A percentile compares a stretch with the other conserved stretches of the same genome.
Evolutionary conservation across 805 yeast genomes (phyloP).

Genomic region (Brettanomyces sp.): DNA sequence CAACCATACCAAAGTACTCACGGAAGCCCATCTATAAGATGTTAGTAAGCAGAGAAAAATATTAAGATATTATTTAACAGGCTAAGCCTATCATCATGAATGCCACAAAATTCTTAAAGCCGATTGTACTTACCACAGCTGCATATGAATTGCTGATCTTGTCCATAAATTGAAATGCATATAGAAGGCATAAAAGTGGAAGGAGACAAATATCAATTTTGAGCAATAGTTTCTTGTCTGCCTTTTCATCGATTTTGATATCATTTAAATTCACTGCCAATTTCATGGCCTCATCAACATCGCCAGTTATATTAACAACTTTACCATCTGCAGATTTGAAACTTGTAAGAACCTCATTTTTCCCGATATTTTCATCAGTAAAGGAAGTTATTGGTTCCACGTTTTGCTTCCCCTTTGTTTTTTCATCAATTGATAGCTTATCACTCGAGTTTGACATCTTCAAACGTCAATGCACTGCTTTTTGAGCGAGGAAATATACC

Average conservation of each 20-base stretch:
- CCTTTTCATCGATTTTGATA: not conserved
- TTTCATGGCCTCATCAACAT: slow-evolving; percentile 2
- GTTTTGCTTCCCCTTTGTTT: not conserved
- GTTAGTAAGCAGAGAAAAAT: not conserved
- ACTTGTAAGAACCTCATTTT: not conserved
- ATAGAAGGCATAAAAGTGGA: slow-evolving; percentile 27
- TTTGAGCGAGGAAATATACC: no score
- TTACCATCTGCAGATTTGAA: slow-evolving; percentile 1
- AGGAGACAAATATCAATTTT: slow-evolving; percentile 28
- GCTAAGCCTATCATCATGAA: no score
- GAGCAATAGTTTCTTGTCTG: slow-evolving; percentile 10
- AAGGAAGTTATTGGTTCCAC: slow-evolving; percentile 1
- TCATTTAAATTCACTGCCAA: not conserved
- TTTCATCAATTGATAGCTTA: no score
- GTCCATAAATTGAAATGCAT: slow-evolving; percentile 32
- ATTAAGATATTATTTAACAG: not conserved
- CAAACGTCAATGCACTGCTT: no score
- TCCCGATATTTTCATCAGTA: slow-evolving; percentile 1
- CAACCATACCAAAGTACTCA: slow-evolving; percentile 27
- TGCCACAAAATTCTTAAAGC: slow-evolving; percentile 14
- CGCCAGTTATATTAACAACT: slow-evolving; percentile 1
- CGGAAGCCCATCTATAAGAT: slow-evolving; percentile 21
- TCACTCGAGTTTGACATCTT: no score
- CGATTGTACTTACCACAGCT: slow-evolving; percentile 20
- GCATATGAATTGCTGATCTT: slow-evolving; percentile 36